Base-by-base conservation (phyloP, 352 stramenopile genomes). In the Discostella stelligera region DNA sequence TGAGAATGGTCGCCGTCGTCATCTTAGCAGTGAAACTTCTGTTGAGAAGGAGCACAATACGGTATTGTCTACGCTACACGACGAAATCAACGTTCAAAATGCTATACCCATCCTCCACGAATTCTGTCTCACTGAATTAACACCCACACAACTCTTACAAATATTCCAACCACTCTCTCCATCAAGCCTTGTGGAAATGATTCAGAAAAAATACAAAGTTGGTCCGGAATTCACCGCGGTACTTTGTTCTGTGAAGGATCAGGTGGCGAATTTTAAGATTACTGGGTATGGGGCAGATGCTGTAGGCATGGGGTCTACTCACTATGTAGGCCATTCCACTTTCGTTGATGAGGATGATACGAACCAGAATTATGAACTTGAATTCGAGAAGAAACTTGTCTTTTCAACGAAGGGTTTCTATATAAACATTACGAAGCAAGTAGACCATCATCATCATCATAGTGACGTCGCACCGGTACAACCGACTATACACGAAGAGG, bases 141-240 rank as follows among this genome's bases (percentile, higher is more conserved):
- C 93, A 85, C 95, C 93, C 77, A 78, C 80, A 18, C 79, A 80
- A 48, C 69, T 94, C 4, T 79, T 83, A 50, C 77, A 87, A 32
- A 58, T 91, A 50, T 97, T 98, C 37, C 92, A 97, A 84, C 37
- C 37, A 44, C 63, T 97, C 16, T 84, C 93, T 32, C 82, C 94
- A 27, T 89, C 94, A 5, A 94, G 98, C 20, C 81, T 98, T 46
- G 82, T 93, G 56, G 87, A 93, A 68, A 91, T 92, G 60, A 88
- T 98, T 44, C 86, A 80, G 89, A 9, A 82, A 61, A 79, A 95
- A 18, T 96, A 94, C 48, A 89, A 95, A 46, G 90, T 98, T 66
- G 95, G 96, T 75, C 91, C 89, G 0, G 95, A 94, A 6, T 98
- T 97, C 82, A 90, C 92, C 13, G 95, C 97, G 39, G 94, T 97